Conservation (phyloP, 768 basidiomycete species). For the Fomitopsis pulvina region DNA sequence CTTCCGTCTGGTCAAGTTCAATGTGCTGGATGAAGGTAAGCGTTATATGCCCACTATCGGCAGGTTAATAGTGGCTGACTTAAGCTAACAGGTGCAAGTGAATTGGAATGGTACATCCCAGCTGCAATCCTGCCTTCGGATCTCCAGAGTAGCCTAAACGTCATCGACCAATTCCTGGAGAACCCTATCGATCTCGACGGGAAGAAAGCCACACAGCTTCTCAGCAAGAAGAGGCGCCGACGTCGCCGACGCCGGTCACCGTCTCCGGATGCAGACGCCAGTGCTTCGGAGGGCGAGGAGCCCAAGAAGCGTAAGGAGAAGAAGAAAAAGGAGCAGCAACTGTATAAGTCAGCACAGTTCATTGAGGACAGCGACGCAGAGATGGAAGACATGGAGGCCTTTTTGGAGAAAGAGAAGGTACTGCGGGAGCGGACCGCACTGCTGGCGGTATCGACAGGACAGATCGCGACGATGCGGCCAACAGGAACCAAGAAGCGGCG, state of each 20-base stretch:
- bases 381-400: constrained; percentile 72
- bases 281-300: constrained; percentile 30
- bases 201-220: constrained; percentile 64
- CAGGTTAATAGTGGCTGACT: background rate
- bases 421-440: constrained; percentile 44
- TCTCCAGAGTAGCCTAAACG: constrained; percentile 59
- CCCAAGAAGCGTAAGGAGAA: constrained; percentile 34
- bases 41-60: too few species aligned
- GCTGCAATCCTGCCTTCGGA: constrained; percentile 58
- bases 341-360: constrained; percentile 85
- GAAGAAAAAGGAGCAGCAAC: constrained; percentile 61
- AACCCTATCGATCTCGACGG: constrained; percentile 77
- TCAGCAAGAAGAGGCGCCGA: constrained; percentile 54
- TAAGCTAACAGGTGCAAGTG: constrained; percentile 45
- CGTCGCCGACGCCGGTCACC: constrained; percentile 46
- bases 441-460: constrained; percentile 37
- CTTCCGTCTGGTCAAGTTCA: constrained; percentile 74
- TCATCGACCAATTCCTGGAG: constrained; percentile 80
- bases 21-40: constrained; percentile 59
- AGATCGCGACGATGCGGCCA: constrained; percentile 40
- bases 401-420: constrained; percentile 69
- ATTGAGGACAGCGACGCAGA: constrained; percentile 90
- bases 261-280: constrained; percentile 39
- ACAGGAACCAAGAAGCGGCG: constrained; percentile 55
- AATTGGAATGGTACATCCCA: constrained; percentile 84